Evolutionary conservation across 768 basidiomycete genomes (phyloP).

Genomic region (Leccinum truebloodii): DNA sequence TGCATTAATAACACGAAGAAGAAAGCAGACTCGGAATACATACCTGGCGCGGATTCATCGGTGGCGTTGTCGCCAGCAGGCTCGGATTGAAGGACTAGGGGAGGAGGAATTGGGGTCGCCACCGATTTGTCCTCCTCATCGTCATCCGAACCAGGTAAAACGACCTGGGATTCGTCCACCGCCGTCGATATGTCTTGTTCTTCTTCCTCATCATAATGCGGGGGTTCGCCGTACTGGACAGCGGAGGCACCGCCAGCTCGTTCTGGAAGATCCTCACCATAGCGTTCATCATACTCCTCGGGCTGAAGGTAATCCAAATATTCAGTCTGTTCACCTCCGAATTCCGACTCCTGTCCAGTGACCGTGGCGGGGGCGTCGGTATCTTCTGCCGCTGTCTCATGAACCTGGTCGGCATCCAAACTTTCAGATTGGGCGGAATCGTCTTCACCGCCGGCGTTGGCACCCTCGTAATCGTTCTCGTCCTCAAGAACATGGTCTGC

Average conservation of each 20-base stretch:
- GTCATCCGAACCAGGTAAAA: conserved; percentile 15
- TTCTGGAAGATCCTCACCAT: conserved; percentile 38
- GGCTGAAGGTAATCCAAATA: conserved; percentile 34
- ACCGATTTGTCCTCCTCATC: conserved; percentile 14
- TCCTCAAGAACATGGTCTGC: conserved; percentile 19
- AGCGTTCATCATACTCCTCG: conserved; percentile 39
- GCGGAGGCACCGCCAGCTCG: conserved; percentile 19
- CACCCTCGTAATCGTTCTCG: conserved; percentile 23
- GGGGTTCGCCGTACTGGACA: conserved; percentile 19
- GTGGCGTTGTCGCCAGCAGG: not conserved
- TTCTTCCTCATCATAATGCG: conserved; percentile 27
- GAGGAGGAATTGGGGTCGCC: conserved; percentile 17
- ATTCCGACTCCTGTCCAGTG: conserved; percentile 14
- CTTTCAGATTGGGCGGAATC: conserved; percentile 17
- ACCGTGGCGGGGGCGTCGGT: conserved; percentile 17
- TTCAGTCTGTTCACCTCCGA: conserved; percentile 35
- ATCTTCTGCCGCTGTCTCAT: conserved; percentile 24
- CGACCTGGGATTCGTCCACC: conserved; percentile 19
- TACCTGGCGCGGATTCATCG: conserved; percentile 7
- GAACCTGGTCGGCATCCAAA: conserved; percentile 33
- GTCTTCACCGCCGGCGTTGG: conserved; percentile 20
- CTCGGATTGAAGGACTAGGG: conserved; percentile 11
- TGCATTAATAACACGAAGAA: conserved; percentile 4
- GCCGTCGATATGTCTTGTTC: conserved; percentile 20
- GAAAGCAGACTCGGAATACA: not conserved